A percentile compares a stretch with the other conserved stretches of the same genome.
phyloP scores from a whole-genome alignment of 768 basidiomycete genomes.

The Tephrocybe sp. region DNA sequence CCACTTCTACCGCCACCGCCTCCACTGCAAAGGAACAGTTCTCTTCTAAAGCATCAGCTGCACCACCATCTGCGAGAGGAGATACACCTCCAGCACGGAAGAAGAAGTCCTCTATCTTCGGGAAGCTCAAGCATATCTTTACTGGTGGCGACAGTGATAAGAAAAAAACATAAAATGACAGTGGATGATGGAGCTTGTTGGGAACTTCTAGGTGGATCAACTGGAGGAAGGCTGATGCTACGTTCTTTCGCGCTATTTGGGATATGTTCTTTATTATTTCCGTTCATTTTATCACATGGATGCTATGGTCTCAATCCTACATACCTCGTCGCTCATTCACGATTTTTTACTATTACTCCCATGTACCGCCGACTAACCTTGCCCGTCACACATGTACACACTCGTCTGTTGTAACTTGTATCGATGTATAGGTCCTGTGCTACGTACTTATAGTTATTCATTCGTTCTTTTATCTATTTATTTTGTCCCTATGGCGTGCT shows the following conservation, averaged over 20 bases:
- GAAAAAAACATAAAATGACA: constrained; percentile 14
- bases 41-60: constrained; percentile 23
- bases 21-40: constrained; percentile 20
- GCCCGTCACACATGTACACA: background rate
- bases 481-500: too few species aligned
- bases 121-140: constrained; percentile 52
- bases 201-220: too few species aligned
- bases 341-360: background rate
- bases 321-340: background rate
- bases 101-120: constrained; percentile 53
- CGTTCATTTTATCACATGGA: too few species aligned
- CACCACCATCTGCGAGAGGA: constrained; percentile 26
- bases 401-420: background rate
- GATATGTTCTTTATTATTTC: too few species aligned
- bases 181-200: background rate
- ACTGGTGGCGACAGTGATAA: constrained; percentile 41
- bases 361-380: background rate
- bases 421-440: background rate
- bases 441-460: background rate
- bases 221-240: too few species aligned
- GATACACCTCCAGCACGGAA: constrained; percentile 39
- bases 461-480: too few species aligned
- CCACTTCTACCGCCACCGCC: constrained; percentile 5
- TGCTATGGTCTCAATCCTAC: too few species aligned
- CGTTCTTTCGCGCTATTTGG: too few species aligned